phyloP scores from a whole-genome alignment of 129 eudicot genomes.

The Tagetes patula region DNA sequence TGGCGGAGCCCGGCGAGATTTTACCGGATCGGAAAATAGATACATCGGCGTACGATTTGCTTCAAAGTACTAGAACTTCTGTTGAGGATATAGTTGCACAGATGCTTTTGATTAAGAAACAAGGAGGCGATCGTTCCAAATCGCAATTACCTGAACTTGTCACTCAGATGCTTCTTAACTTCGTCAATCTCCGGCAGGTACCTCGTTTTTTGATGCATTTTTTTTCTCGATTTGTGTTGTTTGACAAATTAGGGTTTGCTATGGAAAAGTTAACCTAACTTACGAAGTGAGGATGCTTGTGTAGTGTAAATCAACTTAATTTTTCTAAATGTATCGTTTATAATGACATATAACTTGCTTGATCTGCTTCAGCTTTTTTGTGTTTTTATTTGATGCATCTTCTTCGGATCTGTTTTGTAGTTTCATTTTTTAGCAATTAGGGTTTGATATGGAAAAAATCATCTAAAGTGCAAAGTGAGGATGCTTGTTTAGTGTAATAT shows the following conservation, averaged over 20 bases:
- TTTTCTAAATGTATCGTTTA: no score
- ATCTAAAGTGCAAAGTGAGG: neutral
- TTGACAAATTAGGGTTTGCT: no score
- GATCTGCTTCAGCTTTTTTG: neutral
- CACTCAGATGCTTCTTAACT: conserved; percentile 78
- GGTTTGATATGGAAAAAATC: neutral
- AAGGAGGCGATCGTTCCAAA: conserved; percentile 36
- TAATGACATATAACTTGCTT: no score
- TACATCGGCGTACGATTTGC: conserved; percentile 64
- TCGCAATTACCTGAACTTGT: conserved; percentile 71
- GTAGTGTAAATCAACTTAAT: no score
- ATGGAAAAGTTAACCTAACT: no score
- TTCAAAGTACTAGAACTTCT: conserved; percentile 53
- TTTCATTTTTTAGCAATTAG: neutral
- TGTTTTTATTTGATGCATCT: neutral
- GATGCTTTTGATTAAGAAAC: conserved; percentile 69
- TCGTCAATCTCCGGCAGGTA: conserved; percentile 92
- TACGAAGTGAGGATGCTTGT: no score
- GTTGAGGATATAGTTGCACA: conserved; percentile 61
- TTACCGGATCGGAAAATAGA: conserved; percentile 75
- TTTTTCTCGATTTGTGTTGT: no score
- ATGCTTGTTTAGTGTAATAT: no score
- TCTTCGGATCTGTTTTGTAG: neutral
- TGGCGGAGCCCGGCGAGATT: conserved; percentile 86
- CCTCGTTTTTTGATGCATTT: neutral